Conservation (phyloP, 139 green algal genomes). For the Tetraselmis chui region DNA sequence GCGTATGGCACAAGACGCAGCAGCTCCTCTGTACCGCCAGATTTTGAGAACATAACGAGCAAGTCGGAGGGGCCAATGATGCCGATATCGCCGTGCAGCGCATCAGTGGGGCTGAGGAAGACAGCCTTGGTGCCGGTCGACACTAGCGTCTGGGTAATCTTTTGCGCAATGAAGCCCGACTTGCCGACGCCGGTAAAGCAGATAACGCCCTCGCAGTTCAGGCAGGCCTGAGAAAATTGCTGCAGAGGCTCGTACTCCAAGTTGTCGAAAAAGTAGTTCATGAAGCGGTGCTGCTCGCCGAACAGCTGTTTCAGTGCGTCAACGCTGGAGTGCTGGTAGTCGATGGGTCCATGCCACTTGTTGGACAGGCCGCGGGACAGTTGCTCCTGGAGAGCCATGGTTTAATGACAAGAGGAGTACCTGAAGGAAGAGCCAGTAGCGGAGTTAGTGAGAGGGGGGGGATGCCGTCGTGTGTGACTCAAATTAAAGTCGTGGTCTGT, state of each 20-base stretch:
- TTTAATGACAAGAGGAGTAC: too few relatives aligned
- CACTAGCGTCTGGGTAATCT: slow-evolving; percentile 57
- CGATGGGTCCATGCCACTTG: background rate
- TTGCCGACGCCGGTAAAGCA: slow-evolving; percentile 65
- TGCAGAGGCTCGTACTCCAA: slow-evolving; percentile 35
- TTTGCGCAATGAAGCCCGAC: slow-evolving; percentile 62
- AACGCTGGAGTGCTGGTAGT: background rate
- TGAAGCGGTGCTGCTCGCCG: slow-evolving; percentile 12
- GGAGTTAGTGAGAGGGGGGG: too few relatives aligned
- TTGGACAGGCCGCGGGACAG: background rate
- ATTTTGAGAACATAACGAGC: slow-evolving; percentile 54
- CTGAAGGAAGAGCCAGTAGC: too few relatives aligned
- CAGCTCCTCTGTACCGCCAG: slow-evolving; percentile 50
- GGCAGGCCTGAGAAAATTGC: slow-evolving; percentile 36
- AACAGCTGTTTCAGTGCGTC: background rate
- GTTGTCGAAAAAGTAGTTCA: slow-evolving; percentile 48
- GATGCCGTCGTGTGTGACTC: too few relatives aligned
- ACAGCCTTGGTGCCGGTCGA: slow-evolving; percentile 58
- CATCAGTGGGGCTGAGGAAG: slow-evolving; percentile 50
- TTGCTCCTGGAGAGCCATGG: background rate
- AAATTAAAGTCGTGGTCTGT: background rate
- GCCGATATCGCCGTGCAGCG: slow-evolving; percentile 59
- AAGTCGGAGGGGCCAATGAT: slow-evolving; percentile 41
- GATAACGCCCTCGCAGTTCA: slow-evolving; percentile 42
- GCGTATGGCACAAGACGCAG: slow-evolving; percentile 50